Base-by-base conservation (phyloP, 73 alveolate genomes). In the Stentor roeselii region DNA sequence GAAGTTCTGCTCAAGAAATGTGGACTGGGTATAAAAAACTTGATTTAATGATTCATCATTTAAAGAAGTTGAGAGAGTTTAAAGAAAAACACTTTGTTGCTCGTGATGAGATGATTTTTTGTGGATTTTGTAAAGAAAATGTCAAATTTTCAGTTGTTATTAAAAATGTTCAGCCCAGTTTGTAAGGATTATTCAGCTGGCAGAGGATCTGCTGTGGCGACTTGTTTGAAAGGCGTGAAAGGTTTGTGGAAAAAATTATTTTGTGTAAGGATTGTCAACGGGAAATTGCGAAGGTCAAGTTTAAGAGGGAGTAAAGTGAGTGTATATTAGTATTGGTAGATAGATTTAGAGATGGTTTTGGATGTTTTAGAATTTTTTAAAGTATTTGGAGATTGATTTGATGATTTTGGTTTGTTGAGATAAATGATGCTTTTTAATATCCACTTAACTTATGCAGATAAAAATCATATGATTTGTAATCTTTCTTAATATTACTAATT, bases 181-280 rank as follows among this genome's bases (percentile, higher is more conserved):
- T 50, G 67, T 50, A 50, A 50, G 67, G 67, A 50, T 11, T 50
- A 50, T 50, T 50, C 21, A 50, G 67, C 67, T 50, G 67, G 67
- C 30, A 50, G 67, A 50, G 67, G 21, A 50, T 50, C 21, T 50
- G 67, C 67, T 50, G 67, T 50, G 67, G 67, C 30, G 6, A 11
- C 6, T 50, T 50, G 67, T 50, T 50, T 50, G 67, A 50, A 50
- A 50, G 21, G 6, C 6, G 67, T 21, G 67, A 11, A 21, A 50
- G 67, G 6, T 50, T 50, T 50, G 21, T 50, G 67, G 67, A 50
- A 21, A 50, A 21, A 21, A 21, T 50, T 50, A 11, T 50, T 50
- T 50, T 50, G 67, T 50, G 67, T 50, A 50, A 50, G 67, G 21
- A 6, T 50, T 50, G 67, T 21, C 6, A 21, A 50, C 6, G 67